These are phyloP conservation scores for Mrakia frigida DNA, from an alignment of 768 basidiomycete genomes.

Conservation along the genomic window DNA sequence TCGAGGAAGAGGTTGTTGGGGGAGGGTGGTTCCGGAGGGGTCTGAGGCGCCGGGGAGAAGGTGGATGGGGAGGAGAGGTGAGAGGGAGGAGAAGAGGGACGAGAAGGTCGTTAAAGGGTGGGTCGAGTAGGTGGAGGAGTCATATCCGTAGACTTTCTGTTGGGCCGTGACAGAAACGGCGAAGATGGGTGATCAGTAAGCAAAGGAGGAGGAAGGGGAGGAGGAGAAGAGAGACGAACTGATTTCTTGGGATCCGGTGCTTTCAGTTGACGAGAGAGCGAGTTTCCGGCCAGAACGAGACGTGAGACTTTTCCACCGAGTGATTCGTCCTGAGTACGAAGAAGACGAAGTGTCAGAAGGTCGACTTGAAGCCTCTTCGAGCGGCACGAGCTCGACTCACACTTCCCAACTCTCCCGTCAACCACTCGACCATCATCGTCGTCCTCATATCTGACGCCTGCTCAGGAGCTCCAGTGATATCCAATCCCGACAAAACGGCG, in stretches of 20 bases:
- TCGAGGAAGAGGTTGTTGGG: slow-evolving; percentile 86
- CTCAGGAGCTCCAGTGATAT: slow-evolving; percentile 57
- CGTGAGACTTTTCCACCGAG: slow-evolving; percentile 59
- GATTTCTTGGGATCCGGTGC: slow-evolving; percentile 40
- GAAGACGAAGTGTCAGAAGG: neutral
- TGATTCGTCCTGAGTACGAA: slow-evolving; percentile 51
- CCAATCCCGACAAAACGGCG: slow-evolving; percentile 77
- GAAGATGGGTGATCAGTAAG: neutral
- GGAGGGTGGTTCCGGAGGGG: slow-evolving; percentile 80
- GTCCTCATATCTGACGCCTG: slow-evolving; percentile 55
- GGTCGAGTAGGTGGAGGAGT: slow-evolving; percentile 61
- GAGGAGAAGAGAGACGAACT: slow-evolving; percentile 1
- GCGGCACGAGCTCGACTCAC: slow-evolving; percentile 38
- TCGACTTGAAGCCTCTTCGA: neutral
- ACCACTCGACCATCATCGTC: slow-evolving; percentile 83
- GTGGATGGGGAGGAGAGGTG: slow-evolving; percentile 73
- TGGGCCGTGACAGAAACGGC: neutral
- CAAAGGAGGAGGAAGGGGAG: neutral
- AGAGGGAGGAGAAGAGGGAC: slow-evolving; percentile 66
- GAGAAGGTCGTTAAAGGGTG: slow-evolving; percentile 70
- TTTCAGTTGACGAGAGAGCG: slow-evolving; percentile 54
- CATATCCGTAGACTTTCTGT: slow-evolving; percentile 52
- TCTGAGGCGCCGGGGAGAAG: slow-evolving; percentile 82
- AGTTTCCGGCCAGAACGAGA: slow-evolving; percentile 85
- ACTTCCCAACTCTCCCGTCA: slow-evolving; percentile 76